Conservation (phyloP, 352 stramenopile species). For the Thalassiosira sp. region DNA sequence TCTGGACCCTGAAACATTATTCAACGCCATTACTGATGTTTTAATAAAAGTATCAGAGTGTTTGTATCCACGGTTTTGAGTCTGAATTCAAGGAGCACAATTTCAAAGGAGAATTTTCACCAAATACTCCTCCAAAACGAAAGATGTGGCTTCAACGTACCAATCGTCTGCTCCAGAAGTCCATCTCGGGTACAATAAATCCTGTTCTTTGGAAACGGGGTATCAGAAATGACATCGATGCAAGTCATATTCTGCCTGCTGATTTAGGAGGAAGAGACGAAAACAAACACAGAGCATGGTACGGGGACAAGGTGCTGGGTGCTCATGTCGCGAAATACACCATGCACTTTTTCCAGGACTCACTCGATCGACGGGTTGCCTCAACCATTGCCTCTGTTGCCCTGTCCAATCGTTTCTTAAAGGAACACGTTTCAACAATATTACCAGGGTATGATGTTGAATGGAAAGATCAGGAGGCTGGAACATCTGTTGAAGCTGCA, state of each 20-base stretch:
- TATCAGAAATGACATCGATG: background rate
- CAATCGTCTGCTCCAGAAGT: constrained; percentile 13
- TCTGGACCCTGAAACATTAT: too few relatives aligned
- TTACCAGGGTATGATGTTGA: constrained; percentile 7
- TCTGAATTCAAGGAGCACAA: too few relatives aligned
- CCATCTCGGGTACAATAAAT: constrained; percentile 7
- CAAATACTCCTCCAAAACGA: background rate
- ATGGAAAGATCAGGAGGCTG: background rate
- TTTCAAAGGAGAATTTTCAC: too few relatives aligned
- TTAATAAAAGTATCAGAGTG: background rate
- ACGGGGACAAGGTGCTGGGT: constrained; percentile 25
- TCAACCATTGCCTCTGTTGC: constrained; percentile 18
- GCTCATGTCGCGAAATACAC: constrained; percentile 11
- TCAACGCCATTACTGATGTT: background rate
- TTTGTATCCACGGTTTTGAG: background rate
- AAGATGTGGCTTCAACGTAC: constrained; percentile 18
- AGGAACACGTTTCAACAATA: constrained; percentile 14
- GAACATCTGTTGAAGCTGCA: constrained; percentile 24
- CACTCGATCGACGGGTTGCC: constrained; percentile 35
- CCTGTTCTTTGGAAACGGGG: constrained; percentile 4
- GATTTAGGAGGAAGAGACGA: constrained; percentile 22
- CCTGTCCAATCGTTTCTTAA: constrained; percentile 21
- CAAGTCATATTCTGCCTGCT: constrained; percentile 13
- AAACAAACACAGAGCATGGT: constrained; percentile 29
- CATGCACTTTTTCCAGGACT: constrained; percentile 8